These are phyloP conservation scores for Sporobolomyces phaffii DNA, from an alignment of 768 basidiomycete genomes.

Conservation along the genomic window DNA sequence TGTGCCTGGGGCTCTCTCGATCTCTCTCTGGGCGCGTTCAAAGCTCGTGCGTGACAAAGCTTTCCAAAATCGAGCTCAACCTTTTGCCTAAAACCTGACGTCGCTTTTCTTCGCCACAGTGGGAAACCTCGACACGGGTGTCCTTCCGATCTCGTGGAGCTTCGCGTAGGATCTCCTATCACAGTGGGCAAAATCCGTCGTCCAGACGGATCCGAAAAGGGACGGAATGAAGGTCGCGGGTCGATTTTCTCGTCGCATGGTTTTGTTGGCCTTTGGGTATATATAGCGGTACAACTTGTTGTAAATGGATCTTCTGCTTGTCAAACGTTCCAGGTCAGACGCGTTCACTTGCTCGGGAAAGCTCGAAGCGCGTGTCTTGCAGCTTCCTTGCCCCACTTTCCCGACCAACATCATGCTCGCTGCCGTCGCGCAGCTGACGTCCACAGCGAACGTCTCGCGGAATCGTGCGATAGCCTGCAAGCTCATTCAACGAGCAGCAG, in stretches of 20 bases:
- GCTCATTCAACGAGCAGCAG: conserved; percentile 32
- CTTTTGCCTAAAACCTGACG: conserved; percentile 22
- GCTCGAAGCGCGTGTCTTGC: too few species aligned
- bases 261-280: not conserved
- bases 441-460: conserved; percentile 25
- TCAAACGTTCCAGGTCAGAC: too few species aligned
- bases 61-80: conserved; percentile 49
- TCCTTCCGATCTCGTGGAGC: conserved; percentile 51
- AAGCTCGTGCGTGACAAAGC: conserved; percentile 44
- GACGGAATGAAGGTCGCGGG: not conserved
- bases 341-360: too few species aligned
- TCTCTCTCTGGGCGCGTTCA: conserved; percentile 57
- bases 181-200: not conserved
- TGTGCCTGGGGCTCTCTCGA: conserved; percentile 57
- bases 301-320: too few species aligned
- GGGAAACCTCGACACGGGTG: conserved; percentile 53
- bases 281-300: too few species aligned
- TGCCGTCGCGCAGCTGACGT: conserved; percentile 35
- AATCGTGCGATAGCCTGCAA: conserved; percentile 25
- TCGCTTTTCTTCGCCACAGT: conserved; percentile 43
- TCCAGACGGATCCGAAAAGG: not conserved
- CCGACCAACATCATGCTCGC: not conserved
- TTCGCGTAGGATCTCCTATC: not conserved
- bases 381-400: not conserved
- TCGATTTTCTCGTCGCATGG: not conserved